Evolutionary conservation across 2,329 filamentous ascomycete genomes (phyloP).

Genomic region (Lachnellula arida): DNA sequence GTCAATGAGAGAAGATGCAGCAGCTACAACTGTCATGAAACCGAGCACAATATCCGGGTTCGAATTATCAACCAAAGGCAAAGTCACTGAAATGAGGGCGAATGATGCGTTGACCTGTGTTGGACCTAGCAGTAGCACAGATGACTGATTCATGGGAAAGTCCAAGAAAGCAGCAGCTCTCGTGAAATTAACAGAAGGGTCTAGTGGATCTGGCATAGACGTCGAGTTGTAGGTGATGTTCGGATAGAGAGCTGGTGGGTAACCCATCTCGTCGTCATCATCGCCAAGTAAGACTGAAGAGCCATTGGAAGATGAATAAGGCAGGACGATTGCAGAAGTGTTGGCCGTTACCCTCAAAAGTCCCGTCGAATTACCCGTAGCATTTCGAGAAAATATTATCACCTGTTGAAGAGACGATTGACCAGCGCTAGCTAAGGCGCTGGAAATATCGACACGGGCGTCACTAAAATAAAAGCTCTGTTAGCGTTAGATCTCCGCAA

Average conservation of each 20-base stretch:
- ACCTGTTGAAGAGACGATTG: slow-evolving; percentile 59
- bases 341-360: slow-evolving; percentile 61
- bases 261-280: slow-evolving; percentile 52
- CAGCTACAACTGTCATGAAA: slow-evolving; percentile 77
- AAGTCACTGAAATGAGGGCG: slow-evolving; percentile 73
- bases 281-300: slow-evolving; percentile 52
- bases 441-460: slow-evolving; percentile 61
- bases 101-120: slow-evolving; percentile 60
- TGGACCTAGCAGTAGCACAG: slow-evolving; percentile 71
- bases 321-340: slow-evolving; percentile 52
- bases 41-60: slow-evolving; percentile 63
- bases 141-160: slow-evolving; percentile 39
- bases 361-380: slow-evolving; percentile 49
- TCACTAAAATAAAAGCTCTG: slow-evolving; percentile 12
- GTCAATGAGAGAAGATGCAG: slow-evolving; percentile 58
- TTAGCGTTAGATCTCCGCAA: not conserved
- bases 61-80: slow-evolving; percentile 69
- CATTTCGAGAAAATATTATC: slow-evolving; percentile 66
- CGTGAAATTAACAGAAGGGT: slow-evolving; percentile 22
- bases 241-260: slow-evolving; percentile 68
- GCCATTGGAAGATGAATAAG: slow-evolving; percentile 54
- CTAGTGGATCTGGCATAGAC: slow-evolving; percentile 20
- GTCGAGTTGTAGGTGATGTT: slow-evolving; percentile 60
- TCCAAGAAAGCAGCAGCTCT: slow-evolving; percentile 25
- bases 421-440: slow-evolving; percentile 58